Evolutionary conservation across 371 early-diverging fungal genomes (phyloP), one percentile per base, ranked within the genome.

Genomic region (Rhizomucor miehei): DNA sequence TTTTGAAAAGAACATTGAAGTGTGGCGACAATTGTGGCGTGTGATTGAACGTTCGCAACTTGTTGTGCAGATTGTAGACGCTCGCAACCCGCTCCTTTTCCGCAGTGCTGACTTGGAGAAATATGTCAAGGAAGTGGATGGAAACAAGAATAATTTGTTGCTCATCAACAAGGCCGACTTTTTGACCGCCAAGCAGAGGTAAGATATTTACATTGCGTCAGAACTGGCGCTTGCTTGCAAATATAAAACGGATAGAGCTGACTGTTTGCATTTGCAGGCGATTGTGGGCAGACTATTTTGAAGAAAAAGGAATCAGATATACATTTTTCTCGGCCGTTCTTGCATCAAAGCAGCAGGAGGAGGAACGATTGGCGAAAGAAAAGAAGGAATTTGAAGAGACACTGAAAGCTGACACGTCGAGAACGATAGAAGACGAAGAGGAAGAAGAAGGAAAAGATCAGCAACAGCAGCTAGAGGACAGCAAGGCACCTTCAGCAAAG

Each of bases 11-110:
- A 99, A 99, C 73, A 62, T 99, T 21, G 99, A 99, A 79, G 95
- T 99, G 29, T 99, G 99, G 99, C 85, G 99, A 48, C 99, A 99
- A 73, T 82, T 99, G 49, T 99, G 99, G 99, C 86, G 99, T 25
- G 99, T 99, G 39, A 91, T 99, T 67, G 99, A 99, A 73, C 82
- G 96, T 51, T 93, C 96, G 34, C 94, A 99, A 57, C 56, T 97
- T 57, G 84, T 99, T 25, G 95, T 98, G 19, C 99, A 99, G 75
- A 99, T 99, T 58, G 97, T 99, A n/a, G 99, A 99, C 81, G 96
- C 95, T 16, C 86, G 99, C 55, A 96, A 99, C 76, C 99, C 99
- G 1, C 62, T 95, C 50, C 77, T 99, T 52, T 99, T 98, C 79
- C 81, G 97, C 44, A 91, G 89, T 48, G 81, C 84, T 4, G 99